These are phyloP conservation scores for Lachancea meyersii DNA, from an alignment of 805 yeast genomes.

Conservation along the genomic window DNA sequence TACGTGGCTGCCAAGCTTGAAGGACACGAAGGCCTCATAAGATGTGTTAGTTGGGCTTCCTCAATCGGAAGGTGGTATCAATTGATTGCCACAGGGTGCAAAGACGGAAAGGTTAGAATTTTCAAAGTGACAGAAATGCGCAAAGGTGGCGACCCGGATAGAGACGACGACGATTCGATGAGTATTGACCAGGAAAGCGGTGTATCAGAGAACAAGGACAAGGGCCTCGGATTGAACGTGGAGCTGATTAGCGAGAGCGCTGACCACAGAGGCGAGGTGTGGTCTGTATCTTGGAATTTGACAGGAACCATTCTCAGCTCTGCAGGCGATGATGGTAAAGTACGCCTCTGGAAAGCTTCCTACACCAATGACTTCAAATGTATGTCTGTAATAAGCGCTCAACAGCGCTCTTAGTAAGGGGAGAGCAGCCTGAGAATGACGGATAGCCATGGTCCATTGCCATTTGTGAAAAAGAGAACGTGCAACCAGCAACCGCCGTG, in stretches of 20 bases:
- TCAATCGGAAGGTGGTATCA: conserved; percentile 88
- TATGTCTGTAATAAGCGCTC: conserved; percentile 75
- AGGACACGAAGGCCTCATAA: conserved; percentile 79
- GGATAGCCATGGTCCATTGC: too few relatives aligned
- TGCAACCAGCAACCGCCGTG: too few relatives aligned
- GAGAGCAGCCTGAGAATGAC: background rate
- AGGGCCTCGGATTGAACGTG: conserved; percentile 34
- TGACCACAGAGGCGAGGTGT: conserved; percentile 83
- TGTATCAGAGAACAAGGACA: background rate
- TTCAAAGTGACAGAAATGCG: conserved; percentile 56
- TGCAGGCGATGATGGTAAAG: conserved; percentile 93
- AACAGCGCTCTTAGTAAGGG: conserved; percentile 20
- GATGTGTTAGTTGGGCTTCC: conserved; percentile 95
- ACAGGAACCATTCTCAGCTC: conserved; percentile 90
- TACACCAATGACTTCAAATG: conserved; percentile 84
- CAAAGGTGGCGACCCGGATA: background rate
- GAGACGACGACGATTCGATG: conserved; percentile 13
- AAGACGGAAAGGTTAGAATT: conserved; percentile 86
- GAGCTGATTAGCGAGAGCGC: conserved; percentile 60
- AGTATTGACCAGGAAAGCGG: conserved; percentile 17
- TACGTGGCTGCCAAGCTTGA: conserved; percentile 59
- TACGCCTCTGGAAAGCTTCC: conserved; percentile 86
- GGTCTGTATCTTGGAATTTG: conserved; percentile 94
- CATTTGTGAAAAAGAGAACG: too few relatives aligned
- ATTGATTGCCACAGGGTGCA: conserved; percentile 89